Evolutionary conservation across 805 yeast species (phyloP).

Genomic region (Hanseniaspora lindneri): DNA sequence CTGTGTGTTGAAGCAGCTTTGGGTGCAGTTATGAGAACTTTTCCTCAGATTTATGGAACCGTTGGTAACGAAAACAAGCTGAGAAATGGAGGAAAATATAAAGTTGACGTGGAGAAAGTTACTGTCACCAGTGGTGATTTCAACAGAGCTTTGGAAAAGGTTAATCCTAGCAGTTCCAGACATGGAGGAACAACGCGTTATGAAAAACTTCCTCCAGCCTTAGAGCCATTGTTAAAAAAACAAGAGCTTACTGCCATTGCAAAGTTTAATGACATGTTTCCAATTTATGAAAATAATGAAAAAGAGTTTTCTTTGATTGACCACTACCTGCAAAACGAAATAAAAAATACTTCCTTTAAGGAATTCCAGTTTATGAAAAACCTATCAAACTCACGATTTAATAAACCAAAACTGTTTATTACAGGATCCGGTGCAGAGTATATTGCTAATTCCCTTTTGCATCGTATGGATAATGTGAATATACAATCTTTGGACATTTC

Average conservation of each 20-base stretch:
- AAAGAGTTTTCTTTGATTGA: conserved; percentile 26
- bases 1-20: conserved; percentile 92
- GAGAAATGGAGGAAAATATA: conserved; percentile 42
- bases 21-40: conserved; percentile 77
- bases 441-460: conserved; percentile 67
- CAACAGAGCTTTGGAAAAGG: conserved; percentile 69
- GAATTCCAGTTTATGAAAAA: conserved; percentile 48
- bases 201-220: conserved; percentile 64
- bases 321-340: conserved; percentile 28
- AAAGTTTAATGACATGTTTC: conserved; percentile 48
- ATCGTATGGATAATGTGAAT: conserved; percentile 77
- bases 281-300: conserved; percentile 27
- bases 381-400: conserved; percentile 50
- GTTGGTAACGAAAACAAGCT: conserved; percentile 20
- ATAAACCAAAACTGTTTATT: conserved; percentile 68
- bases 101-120: conserved; percentile 59
- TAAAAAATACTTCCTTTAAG: conserved; percentile 40
- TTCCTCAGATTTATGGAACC: conserved; percentile 81
- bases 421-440: conserved; percentile 82
- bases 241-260: conserved; percentile 38
- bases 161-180: conserved; percentile 85
- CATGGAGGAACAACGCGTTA: conserved; percentile 55
- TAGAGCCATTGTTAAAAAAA: conserved; percentile 50
- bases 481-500: conserved; percentile 78
- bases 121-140: conserved; percentile 73